Percentiles rank a stretch among this genome's conserved stretches.
Evolutionary conservation across 371 early-diverging fungal species (phyloP).

Genomic region (Syncephalastrum sp.): DNA sequence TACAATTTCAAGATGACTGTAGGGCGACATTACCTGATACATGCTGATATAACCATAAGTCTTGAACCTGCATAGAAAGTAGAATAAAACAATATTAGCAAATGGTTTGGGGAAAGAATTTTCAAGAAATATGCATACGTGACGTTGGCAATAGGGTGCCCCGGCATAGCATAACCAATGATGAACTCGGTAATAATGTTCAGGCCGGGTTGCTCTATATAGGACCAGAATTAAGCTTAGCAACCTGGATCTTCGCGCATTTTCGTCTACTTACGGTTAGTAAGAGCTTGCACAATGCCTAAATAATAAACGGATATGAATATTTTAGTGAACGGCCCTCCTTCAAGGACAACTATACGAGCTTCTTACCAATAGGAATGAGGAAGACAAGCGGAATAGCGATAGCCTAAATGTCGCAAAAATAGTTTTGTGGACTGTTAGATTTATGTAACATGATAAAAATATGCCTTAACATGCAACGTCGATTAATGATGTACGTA

Average conservation of each 20-base stretch:
- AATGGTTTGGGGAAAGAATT: too few relatives aligned
- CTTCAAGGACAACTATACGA: too few relatives aligned
- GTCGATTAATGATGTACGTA: too few relatives aligned
- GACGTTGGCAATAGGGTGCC: conserved; percentile 63
- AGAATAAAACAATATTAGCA: too few relatives aligned
- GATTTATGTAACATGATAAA: too few relatives aligned
- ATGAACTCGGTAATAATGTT: conserved; percentile 74
- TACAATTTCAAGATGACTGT: too few relatives aligned
- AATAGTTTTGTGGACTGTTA: too few relatives aligned
- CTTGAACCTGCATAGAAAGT: conserved; percentile 42
- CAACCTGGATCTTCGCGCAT: too few relatives aligned
- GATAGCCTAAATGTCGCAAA: conserved; percentile 27
- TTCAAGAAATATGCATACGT: conserved; percentile 8
- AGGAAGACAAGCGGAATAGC: conserved; percentile 66
- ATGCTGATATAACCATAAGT: conserved; percentile 64
- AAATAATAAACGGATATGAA: too few relatives aligned
- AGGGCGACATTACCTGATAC: conserved; percentile 46
- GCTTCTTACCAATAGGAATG: conserved; percentile 61
- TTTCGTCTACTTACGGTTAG: conserved; percentile 30
- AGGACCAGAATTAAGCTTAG: too few relatives aligned
- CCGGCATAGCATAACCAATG: conserved; percentile 65
- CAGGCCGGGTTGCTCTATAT: conserved; percentile 56
- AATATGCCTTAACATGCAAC: too few relatives aligned
- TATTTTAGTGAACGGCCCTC: too few relatives aligned
- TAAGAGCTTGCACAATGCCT: conserved; percentile 72